Evolutionary conservation across 225 moss, liverwort and hornwort genomes (phyloP).

Genomic region (Polytrichum commune): DNA sequence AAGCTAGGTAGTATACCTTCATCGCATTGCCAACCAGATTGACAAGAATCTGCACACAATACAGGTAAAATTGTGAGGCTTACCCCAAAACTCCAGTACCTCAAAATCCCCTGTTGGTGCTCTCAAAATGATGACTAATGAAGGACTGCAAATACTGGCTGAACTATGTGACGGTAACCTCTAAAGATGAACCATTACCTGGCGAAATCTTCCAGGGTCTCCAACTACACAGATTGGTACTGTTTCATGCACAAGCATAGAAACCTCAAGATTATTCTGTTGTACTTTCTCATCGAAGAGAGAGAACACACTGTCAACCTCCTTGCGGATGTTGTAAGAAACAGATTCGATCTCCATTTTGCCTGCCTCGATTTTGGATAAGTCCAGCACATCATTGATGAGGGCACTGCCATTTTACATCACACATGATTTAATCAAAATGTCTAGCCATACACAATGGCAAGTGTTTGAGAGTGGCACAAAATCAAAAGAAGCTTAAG

Average conservation of each 20-base stretch:
- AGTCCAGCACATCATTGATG: conserved; percentile 92
- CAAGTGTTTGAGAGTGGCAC: too few species aligned
- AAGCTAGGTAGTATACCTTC: conserved; percentile 48
- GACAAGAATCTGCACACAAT: conserved; percentile 61
- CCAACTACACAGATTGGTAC: conserved; percentile 70
- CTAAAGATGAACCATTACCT: conserved; percentile 33
- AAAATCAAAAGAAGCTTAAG: too few species aligned
- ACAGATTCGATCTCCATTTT: conserved; percentile 89
- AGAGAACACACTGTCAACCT: conserved; percentile 76
- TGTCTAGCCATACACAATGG: background rate
- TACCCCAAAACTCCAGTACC: too few species aligned
- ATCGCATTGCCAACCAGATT: conserved; percentile 84
- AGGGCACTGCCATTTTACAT: conserved; percentile 42
- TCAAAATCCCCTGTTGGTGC: too few species aligned
- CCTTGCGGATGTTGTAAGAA: conserved; percentile 73
- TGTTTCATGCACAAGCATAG: conserved; percentile 71
- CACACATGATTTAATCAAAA: conserved; percentile 10
- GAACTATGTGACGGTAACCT: too few species aligned
- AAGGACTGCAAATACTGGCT: too few species aligned
- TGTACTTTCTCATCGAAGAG: conserved; percentile 85
- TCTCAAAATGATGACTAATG: too few species aligned
- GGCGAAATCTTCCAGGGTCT: conserved; percentile 90
- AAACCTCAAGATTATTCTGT: conserved; percentile 74
- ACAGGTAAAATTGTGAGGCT: background rate
- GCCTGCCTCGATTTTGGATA: conserved; percentile 93